phyloP scores from a whole-genome alignment of 2,329 filamentous ascomycete genomes.

The Torrubiella hemipterigena region DNA sequence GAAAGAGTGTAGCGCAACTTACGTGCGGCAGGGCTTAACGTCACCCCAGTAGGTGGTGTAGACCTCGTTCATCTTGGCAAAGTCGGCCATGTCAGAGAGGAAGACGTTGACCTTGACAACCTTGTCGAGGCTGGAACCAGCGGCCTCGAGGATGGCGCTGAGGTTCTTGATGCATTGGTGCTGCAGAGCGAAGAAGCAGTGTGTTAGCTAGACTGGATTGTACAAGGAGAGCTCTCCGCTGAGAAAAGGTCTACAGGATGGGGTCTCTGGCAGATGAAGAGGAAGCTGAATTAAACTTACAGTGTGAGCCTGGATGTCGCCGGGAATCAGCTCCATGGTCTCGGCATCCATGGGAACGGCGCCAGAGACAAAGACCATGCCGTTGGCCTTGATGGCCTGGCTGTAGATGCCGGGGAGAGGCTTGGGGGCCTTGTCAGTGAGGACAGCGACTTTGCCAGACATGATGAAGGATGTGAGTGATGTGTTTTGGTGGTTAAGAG shows the following conservation, averaged over 20 bases:
- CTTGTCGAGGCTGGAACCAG: conserved; percentile 50
- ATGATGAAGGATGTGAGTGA: conserved; percentile 11
- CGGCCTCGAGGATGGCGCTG: conserved; percentile 54
- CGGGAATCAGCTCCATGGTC: conserved; percentile 46
- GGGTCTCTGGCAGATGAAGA: too few species aligned
- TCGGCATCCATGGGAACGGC: conserved; percentile 54
- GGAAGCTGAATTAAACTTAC: too few species aligned
- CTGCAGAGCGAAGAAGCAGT: conserved; percentile 9
- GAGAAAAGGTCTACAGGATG: too few species aligned
- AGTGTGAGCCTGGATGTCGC: conserved; percentile 55
- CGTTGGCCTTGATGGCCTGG: conserved; percentile 54
- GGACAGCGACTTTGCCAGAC: conserved; percentile 21
- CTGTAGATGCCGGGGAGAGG: conserved; percentile 27
- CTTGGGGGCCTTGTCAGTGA: conserved; percentile 27
- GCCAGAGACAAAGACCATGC: conserved; percentile 59
- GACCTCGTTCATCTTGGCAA: conserved; percentile 62
- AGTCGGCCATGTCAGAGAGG: conserved; percentile 61
- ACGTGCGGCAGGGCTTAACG: conserved; percentile 32
- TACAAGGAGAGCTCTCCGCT: neutral
- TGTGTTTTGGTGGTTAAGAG: neutral
- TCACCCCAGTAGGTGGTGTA: conserved; percentile 58
- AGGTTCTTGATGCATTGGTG: conserved; percentile 62
- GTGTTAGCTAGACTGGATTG: neutral
- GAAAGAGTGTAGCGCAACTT: conserved; percentile 8
- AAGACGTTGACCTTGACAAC: conserved; percentile 67